phyloP scores from a whole-genome alignment of 2,329 filamentous ascomycete genomes.

The Talaromyces sp. region DNA sequence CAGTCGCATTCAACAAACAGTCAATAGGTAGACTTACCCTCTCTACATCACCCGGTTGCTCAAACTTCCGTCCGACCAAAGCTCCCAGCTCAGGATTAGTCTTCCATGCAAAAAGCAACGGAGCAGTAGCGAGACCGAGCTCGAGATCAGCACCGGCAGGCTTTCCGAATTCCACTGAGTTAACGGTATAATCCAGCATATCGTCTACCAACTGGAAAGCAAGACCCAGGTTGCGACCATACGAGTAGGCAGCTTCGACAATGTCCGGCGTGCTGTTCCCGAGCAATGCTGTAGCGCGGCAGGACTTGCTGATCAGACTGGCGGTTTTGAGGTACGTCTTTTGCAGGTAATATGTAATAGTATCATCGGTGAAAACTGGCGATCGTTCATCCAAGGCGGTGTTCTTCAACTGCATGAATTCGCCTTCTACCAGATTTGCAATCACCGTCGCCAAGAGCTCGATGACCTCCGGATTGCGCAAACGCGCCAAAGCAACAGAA shows the following conservation, averaged over 20 bases:
- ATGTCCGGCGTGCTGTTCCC: slow-evolving; percentile 73
- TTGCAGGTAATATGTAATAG: slow-evolving; percentile 88
- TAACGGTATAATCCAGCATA: slow-evolving; percentile 93
- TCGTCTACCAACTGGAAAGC: slow-evolving; percentile 98
- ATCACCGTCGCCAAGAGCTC: slow-evolving; percentile 95
- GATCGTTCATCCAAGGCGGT: slow-evolving; percentile 82
- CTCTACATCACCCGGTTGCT: slow-evolving; percentile 75
- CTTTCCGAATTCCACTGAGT: slow-evolving; percentile 81
- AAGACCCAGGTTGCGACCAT: slow-evolving; percentile 88
- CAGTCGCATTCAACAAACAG: neutral
- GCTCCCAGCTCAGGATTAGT: slow-evolving; percentile 77
- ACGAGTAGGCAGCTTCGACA: slow-evolving; percentile 85
- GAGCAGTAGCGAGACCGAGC: slow-evolving; percentile 88
- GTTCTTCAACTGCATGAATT: slow-evolving; percentile 99
- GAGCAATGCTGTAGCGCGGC: slow-evolving; percentile 81
- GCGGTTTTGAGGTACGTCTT: slow-evolving; percentile 99
- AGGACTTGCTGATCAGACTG: slow-evolving; percentile 92
- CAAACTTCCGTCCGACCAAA: slow-evolving; percentile 89
- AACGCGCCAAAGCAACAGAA: slow-evolving; percentile 84
- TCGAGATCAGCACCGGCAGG: slow-evolving; percentile 92
- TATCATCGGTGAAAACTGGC: slow-evolving; percentile 82
- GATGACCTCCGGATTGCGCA: slow-evolving; percentile 89
- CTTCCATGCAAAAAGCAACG: slow-evolving; percentile 93
- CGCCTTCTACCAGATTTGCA: slow-evolving; percentile 93
- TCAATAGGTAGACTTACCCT: slow-evolving; percentile 56